Base-by-base conservation (phyloP, 2,329 filamentous ascomycete genomes). In the Xylariomycetidae sp. region DNA sequence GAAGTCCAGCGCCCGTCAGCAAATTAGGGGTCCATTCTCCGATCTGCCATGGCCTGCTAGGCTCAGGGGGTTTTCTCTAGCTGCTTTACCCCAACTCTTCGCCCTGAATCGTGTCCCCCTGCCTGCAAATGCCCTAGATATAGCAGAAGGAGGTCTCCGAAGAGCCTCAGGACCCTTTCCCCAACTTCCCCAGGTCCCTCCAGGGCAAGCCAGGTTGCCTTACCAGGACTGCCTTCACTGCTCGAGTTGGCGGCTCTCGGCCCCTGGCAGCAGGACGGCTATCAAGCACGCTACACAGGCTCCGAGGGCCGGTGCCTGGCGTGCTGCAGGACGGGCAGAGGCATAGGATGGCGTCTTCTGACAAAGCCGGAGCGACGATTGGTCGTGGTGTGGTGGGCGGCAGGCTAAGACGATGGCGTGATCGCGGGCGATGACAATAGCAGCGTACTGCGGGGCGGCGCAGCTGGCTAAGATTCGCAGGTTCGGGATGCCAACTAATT, bases 371-470 rank as follows among this genome's bases (percentile, higher is more conserved):
- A 6, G 31, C 32, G 32, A 31, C 43, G 43, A 53, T 53, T 53
- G 50, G 50, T 33, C 40, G 37, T 29, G 13, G 25, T 19, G 27
- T n/a, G n/a, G n/a, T n/a, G n/a, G n/a, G n/a, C n/a, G n/a, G n/a
- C n/a, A 44, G 42, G 38, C 42, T 48, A 41, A 41, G 31, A 18
- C 46, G 49, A 53, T 53, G 44, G 50, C 50, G 50, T 53, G 50
- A 50, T 53, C 39, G 29, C 29, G 35, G 42, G 41, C 37, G 42
- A 48, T 35, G 36, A 40, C 44, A 35, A 24, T 43, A 34, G 40
- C 45, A n/a, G n/a, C n/a, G 46, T 34, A 40, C 38, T 46, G 38
- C 40, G 42, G 44, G 37, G 38, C 44, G 28, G 28, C 41, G 39
- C 40, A 28, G 40, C 37, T 41, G 43, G 35, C 15, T n/a, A 42